These are phyloP conservation scores for Zangia roseola DNA, from an alignment of 768 basidiomycete species.

Conservation along the genomic window DNA sequence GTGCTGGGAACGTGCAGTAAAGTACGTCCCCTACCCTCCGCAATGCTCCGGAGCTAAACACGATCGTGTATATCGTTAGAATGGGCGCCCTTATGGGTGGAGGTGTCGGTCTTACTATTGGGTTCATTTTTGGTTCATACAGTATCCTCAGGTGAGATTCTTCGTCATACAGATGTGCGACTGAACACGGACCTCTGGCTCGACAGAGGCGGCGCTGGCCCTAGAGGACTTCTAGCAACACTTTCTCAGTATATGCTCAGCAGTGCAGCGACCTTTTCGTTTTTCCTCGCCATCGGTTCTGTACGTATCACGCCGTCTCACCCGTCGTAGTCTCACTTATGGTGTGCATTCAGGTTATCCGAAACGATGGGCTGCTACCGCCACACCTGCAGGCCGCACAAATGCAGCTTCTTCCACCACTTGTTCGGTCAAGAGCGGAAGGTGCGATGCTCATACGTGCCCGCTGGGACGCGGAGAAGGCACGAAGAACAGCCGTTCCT, in stretches of 20 bases:
- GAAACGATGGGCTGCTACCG: slow-evolving; percentile 66
- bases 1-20: slow-evolving; percentile 42
- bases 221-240: slow-evolving; percentile 84
- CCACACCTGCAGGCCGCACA: slow-evolving; percentile 64
- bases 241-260: slow-evolving; percentile 98
- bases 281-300: slow-evolving; percentile 94
- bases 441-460: slow-evolving; percentile 69
- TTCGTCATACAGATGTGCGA: neutral
- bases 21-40: slow-evolving; percentile 40
- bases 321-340: slow-evolving; percentile 1
- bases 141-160: slow-evolving; percentile 79
- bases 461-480: slow-evolving; percentile 70
- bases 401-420: slow-evolving; percentile 53
- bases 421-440: slow-evolving; percentile 63
- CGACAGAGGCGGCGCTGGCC: slow-evolving; percentile 82
- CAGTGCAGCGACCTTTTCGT: slow-evolving; percentile 95
- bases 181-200: slow-evolving; percentile 4
- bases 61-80: slow-evolving; percentile 39
- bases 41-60: slow-evolving; percentile 4
- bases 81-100: slow-evolving; percentile 93
- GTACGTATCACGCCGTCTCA: slow-evolving; percentile 42
- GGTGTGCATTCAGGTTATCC: slow-evolving; percentile 66
- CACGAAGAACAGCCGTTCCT: slow-evolving; percentile 19
- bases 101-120: slow-evolving; percentile 93
- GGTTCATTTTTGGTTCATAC: slow-evolving; percentile 95